These are phyloP conservation scores for Suillus tomentosus DNA, from an alignment of 768 basidiomycete genomes.

Conservation along the genomic window DNA sequence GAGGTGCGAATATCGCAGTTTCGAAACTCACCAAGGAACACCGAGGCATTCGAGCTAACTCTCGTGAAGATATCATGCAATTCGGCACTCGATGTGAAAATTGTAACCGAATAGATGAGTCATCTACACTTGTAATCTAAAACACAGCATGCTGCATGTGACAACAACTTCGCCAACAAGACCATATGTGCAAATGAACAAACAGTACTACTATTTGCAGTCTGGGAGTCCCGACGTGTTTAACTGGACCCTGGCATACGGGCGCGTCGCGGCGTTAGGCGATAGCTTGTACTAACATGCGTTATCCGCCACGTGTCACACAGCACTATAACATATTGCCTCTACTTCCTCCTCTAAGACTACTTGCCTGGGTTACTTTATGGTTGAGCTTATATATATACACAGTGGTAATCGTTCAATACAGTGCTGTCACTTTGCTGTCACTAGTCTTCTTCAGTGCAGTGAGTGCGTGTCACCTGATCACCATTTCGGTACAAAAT, in stretches of 20 bases:
- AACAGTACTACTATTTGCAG: neutral
- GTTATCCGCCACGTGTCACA: neutral
- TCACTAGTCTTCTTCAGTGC: neutral
- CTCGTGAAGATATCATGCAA: neutral
- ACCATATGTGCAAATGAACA: neutral
- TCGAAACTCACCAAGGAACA: neutral
- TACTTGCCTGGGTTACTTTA: neutral
- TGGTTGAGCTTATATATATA: neutral
- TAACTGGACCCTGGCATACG: neutral
- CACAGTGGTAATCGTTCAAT: neutral
- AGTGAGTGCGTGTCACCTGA: too few species aligned
- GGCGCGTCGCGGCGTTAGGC: neutral
- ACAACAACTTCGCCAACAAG: neutral
- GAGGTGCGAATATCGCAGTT: neutral
- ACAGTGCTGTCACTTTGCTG: neutral
- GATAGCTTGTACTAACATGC: conserved; percentile 1
- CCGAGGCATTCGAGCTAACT: neutral
- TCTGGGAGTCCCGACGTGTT: neutral
- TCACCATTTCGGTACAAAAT: too few species aligned
- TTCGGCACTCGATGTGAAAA: neutral
- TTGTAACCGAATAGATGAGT: neutral
- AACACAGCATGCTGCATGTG: neutral
- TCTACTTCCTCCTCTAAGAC: neutral
- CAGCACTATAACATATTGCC: neutral
- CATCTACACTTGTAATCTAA: neutral